These are phyloP conservation scores for Phoma sp. DNA, from an alignment of 2,329 filamentous ascomycete species.

Conservation along the genomic window DNA sequence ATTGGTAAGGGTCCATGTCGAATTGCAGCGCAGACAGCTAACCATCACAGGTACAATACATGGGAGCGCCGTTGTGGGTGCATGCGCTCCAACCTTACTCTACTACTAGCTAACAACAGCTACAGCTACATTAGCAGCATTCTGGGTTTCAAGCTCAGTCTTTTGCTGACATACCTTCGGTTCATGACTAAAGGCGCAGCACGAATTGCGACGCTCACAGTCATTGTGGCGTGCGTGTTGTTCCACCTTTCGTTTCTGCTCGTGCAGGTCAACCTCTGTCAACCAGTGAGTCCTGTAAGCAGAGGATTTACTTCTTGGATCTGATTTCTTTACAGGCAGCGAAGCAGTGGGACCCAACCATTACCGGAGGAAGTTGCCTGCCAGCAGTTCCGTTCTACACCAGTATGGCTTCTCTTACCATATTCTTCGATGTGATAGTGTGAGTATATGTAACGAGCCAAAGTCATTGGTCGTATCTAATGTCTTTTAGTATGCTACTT, in stretches of 20 bases:
- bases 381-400: conserved; percentile 22
- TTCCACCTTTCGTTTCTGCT: conserved; percentile 22
- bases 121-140: conserved; percentile 24
- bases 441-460: background rate
- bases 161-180: conserved; percentile 20
- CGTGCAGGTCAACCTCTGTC: conserved; percentile 21
- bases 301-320: no score
- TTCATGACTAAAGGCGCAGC: conserved; percentile 24
- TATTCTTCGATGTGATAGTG: conserved; percentile 19
- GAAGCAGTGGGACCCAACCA: conserved; percentile 21
- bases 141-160: conserved; percentile 23
- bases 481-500: conserved; percentile 16
- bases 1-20: conserved; percentile 2
- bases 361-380: conserved; percentile 20
- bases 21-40: background rate
- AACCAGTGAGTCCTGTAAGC: conserved; percentile 11
- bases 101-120: background rate
- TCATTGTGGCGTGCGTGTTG: conserved; percentile 18
- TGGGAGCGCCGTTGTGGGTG: conserved; percentile 24
- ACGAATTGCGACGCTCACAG: conserved; percentile 13
- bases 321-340: conserved; percentile 7
- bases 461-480: background rate
- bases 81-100: background rate
- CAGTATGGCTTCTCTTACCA: conserved; percentile 22
- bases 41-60: conserved; percentile 22